Base-by-base conservation (phyloP, 1,284 basidiomycete genomes). In the Malassezia nana region DNA sequence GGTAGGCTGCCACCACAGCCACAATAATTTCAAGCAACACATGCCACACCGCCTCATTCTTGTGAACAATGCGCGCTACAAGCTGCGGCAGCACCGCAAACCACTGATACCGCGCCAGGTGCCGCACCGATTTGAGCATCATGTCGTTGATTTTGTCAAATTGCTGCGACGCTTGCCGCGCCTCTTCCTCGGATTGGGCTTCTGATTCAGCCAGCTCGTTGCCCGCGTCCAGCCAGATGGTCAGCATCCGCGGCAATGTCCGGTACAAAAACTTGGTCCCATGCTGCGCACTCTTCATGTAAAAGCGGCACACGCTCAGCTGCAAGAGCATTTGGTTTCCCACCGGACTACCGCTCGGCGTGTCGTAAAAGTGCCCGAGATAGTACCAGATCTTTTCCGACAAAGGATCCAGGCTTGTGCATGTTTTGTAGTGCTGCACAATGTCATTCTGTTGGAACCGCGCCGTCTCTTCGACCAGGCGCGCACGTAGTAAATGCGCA, bases 251-350 rank as follows among this genome's bases (percentile, higher is more conserved):
- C 0, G 94, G 92, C 65, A 98, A 82, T 0, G 89, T 91, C 72
- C 95, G 91, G 74, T 92, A 98, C 45, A 95, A 86, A 75, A 86
- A 96, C 78, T 98, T 98, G 41, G 90, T 89, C 10, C 94, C 94
- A 64, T 81, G 78, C 64, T 79, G 79, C 50, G 92, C 83, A 0
- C 90, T 86, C 59, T 81, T 82, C 4, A 81, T 78, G 65, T 86
- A 95, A 46, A 83, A 80, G 60, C 79, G 63, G 86, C 79, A 7
- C 81, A 87, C 57, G 79, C 80, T 32, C 79, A 58, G 55, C 44
- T 65, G 64, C 30, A 66, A 57, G 48, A 60, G 56, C 30, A 64
- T 58, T 46, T 57, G 50, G 47, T 65, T 68, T 20, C 59, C 59
- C 81, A 82, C 81, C 84, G 58, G 46, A 81, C 48, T 42, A 29